Base-by-base conservation (phyloP, 257 asterid genomes). In the Solanum clarkiae region DNA sequence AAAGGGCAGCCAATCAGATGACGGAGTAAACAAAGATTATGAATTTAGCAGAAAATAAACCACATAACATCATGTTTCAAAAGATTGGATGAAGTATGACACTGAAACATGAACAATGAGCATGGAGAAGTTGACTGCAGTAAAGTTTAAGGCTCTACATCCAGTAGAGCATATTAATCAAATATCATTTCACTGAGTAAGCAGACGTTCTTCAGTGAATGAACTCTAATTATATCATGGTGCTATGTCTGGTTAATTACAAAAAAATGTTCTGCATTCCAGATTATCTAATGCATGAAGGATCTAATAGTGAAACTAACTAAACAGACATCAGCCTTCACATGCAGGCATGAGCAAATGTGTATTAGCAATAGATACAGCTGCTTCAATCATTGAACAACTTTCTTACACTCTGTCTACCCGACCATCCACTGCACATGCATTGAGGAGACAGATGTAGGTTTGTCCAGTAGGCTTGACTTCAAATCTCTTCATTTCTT, bases 391-490 rank as follows among this genome's bases (percentile, higher is more conserved):
- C 26, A 53, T 5, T 29, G 65, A 79, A 65, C 65, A 79, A 17
- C 65, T 79, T 49, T 86, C 99, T 94, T 93, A 96, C 99, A 96
- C 99, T 84, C 93, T 91, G 84, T 96, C 99, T 89, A 94, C 85
- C 92, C 95, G 90, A 80, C 99, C 98, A 63, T 90, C 80, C 69
- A 94, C 93, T 84, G 98, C 99, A 86, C 94, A 95, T 75, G 99
- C 98, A 91, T 95, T 95, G 86, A 97, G 97, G 79, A 97, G 93
- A 88, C 98, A 95, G 51, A 97, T 89, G 87, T 72, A 97, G 81
- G 99, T 95, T 86, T 97, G 98, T 56, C 93, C 97, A 10, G 95
- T 95, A 86, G 97, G 98, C 87, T 94, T 95, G 91, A 97, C 97
- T 87, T 92, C 97, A 83, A 53, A 90, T 87, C 89, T 91, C 94